Evolutionary conservation across 192 early-diverging fungal genomes (phyloP).

Genomic region (Tieghemiomyces parasiticus): DNA sequence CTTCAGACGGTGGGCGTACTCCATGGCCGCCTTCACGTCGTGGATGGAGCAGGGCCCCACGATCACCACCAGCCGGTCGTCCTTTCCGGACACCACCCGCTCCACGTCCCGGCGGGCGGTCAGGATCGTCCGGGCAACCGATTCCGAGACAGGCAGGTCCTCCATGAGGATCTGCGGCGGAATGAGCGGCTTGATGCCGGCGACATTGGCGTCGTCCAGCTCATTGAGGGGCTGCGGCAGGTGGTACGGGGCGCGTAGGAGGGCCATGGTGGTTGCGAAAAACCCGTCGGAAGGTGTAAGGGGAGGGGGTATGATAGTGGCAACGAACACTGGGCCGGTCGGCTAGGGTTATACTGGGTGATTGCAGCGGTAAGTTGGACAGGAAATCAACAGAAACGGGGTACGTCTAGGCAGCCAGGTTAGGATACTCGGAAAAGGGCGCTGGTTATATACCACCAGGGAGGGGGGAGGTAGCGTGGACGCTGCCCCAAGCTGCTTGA

Average conservation of each 20-base stretch:
- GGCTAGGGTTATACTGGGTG: too few species aligned
- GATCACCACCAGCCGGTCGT: conserved; percentile 68
- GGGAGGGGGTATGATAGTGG: too few species aligned
- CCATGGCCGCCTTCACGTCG: conserved; percentile 57
- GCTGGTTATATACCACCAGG: too few species aligned
- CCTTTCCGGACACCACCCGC: conserved; percentile 47
- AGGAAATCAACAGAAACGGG: too few species aligned
- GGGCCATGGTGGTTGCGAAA: neutral
- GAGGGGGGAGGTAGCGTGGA: too few species aligned
- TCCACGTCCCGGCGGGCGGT: conserved; percentile 45
- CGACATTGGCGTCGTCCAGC: conserved; percentile 83
- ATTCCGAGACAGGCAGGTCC: conserved; percentile 60
- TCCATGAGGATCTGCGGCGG: conserved; percentile 91
- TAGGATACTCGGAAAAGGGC: too few species aligned
- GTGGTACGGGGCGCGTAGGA: neutral
- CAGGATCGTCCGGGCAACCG: conserved; percentile 60
- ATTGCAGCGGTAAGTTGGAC: too few species aligned
- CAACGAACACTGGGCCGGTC: too few species aligned
- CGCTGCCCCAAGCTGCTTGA: too few species aligned
- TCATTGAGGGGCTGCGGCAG: conserved; percentile 61
- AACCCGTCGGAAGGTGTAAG: too few species aligned
- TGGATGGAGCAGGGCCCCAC: conserved; percentile 84
- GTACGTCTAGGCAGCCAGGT: too few species aligned
- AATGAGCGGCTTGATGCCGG: conserved; percentile 59
- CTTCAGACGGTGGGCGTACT: conserved; percentile 51